Evolutionary conservation across 495 filamentous ascomycete genomes (phyloP), one percentile per base, ranked within the genome.

Genomic region (Tuber indicum): DNA sequence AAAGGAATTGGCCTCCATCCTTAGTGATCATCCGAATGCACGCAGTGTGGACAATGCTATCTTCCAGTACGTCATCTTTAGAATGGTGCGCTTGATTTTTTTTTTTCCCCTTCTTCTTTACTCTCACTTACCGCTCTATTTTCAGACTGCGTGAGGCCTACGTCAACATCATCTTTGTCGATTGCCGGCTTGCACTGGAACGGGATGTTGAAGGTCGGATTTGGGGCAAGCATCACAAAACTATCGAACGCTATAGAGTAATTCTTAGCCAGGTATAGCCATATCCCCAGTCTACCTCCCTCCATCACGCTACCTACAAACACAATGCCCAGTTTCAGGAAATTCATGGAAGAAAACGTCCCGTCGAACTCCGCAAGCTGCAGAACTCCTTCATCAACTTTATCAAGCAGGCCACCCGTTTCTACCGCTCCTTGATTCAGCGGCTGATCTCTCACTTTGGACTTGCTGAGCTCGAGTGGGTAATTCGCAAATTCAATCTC

Each of bases 361-460:
- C 90, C 42, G 93, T 96, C 5, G 90, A 94, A 81, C 87, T 88
- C 78, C 90, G 94, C 42, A 97, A 95, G 83, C 85, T 93, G 17
- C 90, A 92, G 81, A 93, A 91, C 85, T 87, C 89, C 76, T 99
- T 95, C 83, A 84, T 90, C 47, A 88, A 88, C 75, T 98, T 95
- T 83, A 90, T 98, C 81, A 97, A 94, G 84, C 91, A 89, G 6
- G 91, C 92, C 75, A 91, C 95, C 81, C 89, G 89, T 71, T 98
- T 97, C 84, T 99, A 98, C 85, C 88, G 90, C 73, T 90, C 90
- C 71, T 95, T 92, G 78, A 91, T 99, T 75, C 91, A 94, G 85
- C 88, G 90, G 72, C 84, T 98, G 49, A 90, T 91, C 71, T 91
- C 89, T 17, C 89, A 90, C 76, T 97, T 89, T 74, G 89, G 91